Base-by-base conservation (phyloP, 805 yeast species). In the Candida sonorensis region DNA sequence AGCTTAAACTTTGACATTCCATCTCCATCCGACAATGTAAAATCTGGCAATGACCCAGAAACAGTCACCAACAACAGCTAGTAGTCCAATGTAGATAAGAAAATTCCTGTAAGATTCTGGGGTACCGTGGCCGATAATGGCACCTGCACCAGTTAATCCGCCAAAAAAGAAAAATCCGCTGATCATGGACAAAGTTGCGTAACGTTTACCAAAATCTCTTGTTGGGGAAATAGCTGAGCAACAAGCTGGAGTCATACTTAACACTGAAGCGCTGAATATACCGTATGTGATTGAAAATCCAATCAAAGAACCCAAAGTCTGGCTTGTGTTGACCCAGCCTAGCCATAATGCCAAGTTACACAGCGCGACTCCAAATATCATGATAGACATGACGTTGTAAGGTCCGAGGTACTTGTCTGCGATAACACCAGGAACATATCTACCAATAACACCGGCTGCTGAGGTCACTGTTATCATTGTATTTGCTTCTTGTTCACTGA, bases 231-330 rank as follows among this genome's bases (percentile, higher is more conserved):
- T 72, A 31, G 71, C 75, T 1, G 77, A 79, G 23, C 72, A 60
- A 43, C 81, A 71, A 3, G 72, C 75, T 2, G 82, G 81, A 11
- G 75, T 67, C 27, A 76, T 46, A 3, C 81, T 66, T 30, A 76
- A 57, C 4, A 75, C 69, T 1, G 81, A 66, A 4, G 80, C 73
- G 4, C 77, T 64, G 30, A 67, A 58, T 35, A 76, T 66, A 0
- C 84, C 84, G 48, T 67, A 75, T 4, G 23, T 46, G 33, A 23
- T 66, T 5, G 77, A 59, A 52, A 73, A 78, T 1, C 62, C 66
- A 46, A 71, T 73, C 31, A 77, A 46, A 0, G 65, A 64, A 2
- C 50, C 54, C 19, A 55, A 38, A 26, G 42, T 31, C 20, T 33
- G 29, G 7, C 69, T 58, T 21, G 44, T 44, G 11, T 48, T 37